Evolutionary conservation across 2,329 filamentous ascomycete genomes (phyloP), one percentile per base, ranked within the genome.

Genomic region (Sarocladium oryzae): DNA sequence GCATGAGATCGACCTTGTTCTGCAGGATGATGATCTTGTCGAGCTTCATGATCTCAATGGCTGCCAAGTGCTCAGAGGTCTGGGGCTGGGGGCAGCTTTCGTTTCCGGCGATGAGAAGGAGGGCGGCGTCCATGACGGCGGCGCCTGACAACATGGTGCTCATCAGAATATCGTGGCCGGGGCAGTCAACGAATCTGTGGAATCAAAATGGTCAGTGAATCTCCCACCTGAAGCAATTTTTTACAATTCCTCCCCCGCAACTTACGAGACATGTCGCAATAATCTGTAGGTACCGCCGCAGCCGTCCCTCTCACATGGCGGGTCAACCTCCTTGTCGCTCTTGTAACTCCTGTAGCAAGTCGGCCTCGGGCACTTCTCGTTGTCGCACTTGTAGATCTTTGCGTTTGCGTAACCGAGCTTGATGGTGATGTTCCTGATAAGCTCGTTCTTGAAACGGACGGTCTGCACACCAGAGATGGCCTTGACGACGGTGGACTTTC

Each of bases 91-190:
- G 93, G 76, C 93, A 97, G 50, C 89, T 85, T 85, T 99, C 93
- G 76, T 99, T 99, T 69, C 93, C 93, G 56, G 93, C 93, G 67
- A 99, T 96, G 51, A 99, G 80, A 52, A 99, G 83, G 54, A 99
- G 82, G 16, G 93, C 93, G 58, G 93, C 93, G 73, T 99, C 93
- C 93, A 99, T 99, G 81, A 99, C 93, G 57, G 93, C 93, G 62
- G 93, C 93, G 66, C 93, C 93, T 66, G 93, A 99, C 79, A 99
- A 85, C 93, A 99, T 99, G 63, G 93, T 99, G 74, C 92, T 97
- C 93, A 99, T 99, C 70, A 99, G 91, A 90, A 99, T 99, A 75
- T 99, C 93, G 88, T 99, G 93, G 72, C 93, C 93, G 52, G 93
- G 93, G 79, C 93, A 97, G 72, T 97, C 93, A 60, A 97, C 93